A percentile compares a stretch with the other conserved stretches of the same genome.
Conservation (phyloP, 192 early-diverging fungal species). For the Coemansia sp. region DNA sequence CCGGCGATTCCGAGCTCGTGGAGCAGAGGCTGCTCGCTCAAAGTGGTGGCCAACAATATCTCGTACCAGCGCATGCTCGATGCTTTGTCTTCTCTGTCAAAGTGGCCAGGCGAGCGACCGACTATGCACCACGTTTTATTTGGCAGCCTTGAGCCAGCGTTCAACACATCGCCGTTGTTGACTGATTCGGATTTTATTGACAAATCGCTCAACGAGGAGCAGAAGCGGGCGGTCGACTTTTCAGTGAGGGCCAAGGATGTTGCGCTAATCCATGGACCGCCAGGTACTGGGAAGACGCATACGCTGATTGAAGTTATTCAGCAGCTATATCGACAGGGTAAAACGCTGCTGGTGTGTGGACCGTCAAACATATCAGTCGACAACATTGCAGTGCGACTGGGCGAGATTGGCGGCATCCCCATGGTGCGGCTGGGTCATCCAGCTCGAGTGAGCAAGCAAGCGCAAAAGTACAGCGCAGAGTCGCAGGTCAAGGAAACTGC, state of each 20-base stretch:
- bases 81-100: constrained; percentile 30
- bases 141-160: constrained; percentile 35
- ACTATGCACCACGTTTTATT: constrained; percentile 48
- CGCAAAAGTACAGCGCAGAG: constrained; percentile 63
- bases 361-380: constrained; percentile 88
- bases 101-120: constrained; percentile 12
- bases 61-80: constrained; percentile 46
- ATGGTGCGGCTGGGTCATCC: constrained; percentile 84
- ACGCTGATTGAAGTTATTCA: constrained; percentile 82
- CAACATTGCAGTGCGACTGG: constrained; percentile 82
- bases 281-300: constrained; percentile 87
- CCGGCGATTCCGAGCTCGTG: constrained; percentile 54
- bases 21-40: constrained; percentile 55
- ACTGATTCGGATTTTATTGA: constrained; percentile 55
- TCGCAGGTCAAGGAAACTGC: constrained; percentile 52
- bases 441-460: constrained; percentile 68
- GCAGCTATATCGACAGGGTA: constrained; percentile 59
- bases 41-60: constrained; percentile 56
- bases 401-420: constrained; percentile 52
- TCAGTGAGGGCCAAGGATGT: constrained; percentile 63
- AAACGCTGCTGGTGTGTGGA: constrained; percentile 80
- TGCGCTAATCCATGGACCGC: constrained; percentile 83
- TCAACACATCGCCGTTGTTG: constrained; percentile 9
- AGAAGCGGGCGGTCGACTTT: constrained; percentile 63
- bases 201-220: constrained; percentile 62